A percentile compares a stretch with the other conserved stretches of the same genome.
Conservation (phyloP, 129 eudicot genomes). For the Arctium minus region DNA sequence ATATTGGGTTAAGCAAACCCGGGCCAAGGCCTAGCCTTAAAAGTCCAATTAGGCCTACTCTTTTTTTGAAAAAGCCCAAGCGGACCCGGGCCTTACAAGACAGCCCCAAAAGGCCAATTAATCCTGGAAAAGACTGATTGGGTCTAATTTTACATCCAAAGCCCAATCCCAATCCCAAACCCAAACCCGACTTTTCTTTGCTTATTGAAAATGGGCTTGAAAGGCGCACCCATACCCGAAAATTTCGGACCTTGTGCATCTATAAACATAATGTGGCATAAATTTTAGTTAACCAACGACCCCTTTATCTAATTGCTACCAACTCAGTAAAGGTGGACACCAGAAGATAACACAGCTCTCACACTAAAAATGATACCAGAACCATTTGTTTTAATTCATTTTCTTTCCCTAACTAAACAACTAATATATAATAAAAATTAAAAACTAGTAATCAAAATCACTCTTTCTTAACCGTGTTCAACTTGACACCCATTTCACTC, state of each 20-base stretch:
- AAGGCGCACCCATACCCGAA: not conserved
- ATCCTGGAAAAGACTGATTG: not conserved
- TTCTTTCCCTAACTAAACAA: constrained; percentile 20
- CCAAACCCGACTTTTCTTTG: too few species aligned
- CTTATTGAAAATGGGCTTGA: not conserved
- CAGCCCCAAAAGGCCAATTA: too few species aligned
- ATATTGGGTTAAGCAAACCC: too few species aligned
- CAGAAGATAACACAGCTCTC: not conserved
- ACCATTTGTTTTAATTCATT: not conserved
- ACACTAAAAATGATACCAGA: not conserved
- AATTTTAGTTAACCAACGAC: too few species aligned
- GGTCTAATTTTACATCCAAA: too few species aligned
- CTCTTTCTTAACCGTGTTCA: constrained; percentile 10
- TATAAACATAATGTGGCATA: not conserved
- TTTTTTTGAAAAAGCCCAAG: too few species aligned
- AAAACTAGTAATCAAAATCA: constrained; percentile 13
- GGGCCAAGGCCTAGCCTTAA: too few species aligned
- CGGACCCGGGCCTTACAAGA: too few species aligned
- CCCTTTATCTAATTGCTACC: too few species aligned
- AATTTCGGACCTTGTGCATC: not conserved
- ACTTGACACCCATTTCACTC: constrained; percentile 9
- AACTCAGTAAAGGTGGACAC: not conserved
- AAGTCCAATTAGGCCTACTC: too few species aligned
- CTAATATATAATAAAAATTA: not conserved
- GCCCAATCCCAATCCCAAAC: too few species aligned